These are phyloP conservation scores for Tolypocladium capitatum DNA, from an alignment of 2,329 filamentous ascomycete species.

Conservation along the genomic window DNA sequence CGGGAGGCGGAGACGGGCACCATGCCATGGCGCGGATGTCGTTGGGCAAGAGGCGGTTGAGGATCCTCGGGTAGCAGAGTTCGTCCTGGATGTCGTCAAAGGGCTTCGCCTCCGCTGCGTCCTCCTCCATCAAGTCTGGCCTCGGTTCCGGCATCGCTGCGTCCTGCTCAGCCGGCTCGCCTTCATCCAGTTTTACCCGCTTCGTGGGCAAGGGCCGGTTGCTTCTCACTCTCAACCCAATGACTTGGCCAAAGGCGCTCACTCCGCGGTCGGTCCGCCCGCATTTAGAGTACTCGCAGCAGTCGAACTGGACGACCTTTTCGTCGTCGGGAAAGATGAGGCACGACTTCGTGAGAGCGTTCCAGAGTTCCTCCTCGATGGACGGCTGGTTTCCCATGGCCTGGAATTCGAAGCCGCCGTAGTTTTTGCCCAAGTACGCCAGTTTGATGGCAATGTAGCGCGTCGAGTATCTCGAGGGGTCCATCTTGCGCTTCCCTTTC, in stretches of 20 bases:
- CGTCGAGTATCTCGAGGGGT: slow-evolving; percentile 69
- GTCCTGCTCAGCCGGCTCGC: slow-evolving; percentile 9
- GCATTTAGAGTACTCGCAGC: slow-evolving; percentile 87
- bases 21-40: slow-evolving; percentile 88
- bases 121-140: slow-evolving; percentile 5
- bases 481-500: slow-evolving; percentile 45
- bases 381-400: slow-evolving; percentile 59
- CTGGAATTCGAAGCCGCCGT: slow-evolving; percentile 89
- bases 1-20: slow-evolving; percentile 68
- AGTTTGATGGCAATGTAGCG: slow-evolving; percentile 84
- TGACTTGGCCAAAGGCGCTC: slow-evolving; percentile 92
- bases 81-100: slow-evolving; percentile 68
- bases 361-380: slow-evolving; percentile 89
- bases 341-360: slow-evolving; percentile 68
- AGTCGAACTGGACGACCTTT: slow-evolving; percentile 61
- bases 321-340: slow-evolving; percentile 62
- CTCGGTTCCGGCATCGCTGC: neutral
- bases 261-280: slow-evolving; percentile 88
- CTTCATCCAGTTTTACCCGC: slow-evolving; percentile 11
- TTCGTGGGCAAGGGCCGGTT: slow-evolving; percentile 45
- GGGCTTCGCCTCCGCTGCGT: slow-evolving; percentile 5
- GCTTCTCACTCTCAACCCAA: slow-evolving; percentile 72
- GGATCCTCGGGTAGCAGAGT: slow-evolving; percentile 65
- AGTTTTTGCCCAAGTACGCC: slow-evolving; percentile 80
- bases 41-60: slow-evolving; percentile 78